Conservation (phyloP, 805 yeast genomes). For the Saturnispora silvae region DNA sequence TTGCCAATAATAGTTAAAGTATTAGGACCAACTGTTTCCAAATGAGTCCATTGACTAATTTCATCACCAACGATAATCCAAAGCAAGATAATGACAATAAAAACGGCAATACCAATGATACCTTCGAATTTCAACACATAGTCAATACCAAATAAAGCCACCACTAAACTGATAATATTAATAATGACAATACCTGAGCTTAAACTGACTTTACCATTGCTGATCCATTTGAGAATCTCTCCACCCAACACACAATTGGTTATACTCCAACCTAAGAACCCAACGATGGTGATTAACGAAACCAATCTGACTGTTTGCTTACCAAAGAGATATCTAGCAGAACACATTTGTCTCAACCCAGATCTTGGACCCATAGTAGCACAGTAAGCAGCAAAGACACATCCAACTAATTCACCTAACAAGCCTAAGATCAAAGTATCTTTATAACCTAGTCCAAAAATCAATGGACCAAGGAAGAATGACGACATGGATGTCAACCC, state of each 20-base stretch:
- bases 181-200: constrained; percentile 69
- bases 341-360: constrained; percentile 83
- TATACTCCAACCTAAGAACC: constrained; percentile 88
- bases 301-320: constrained; percentile 77
- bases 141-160: constrained; percentile 71
- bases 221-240: constrained; percentile 58
- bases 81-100: constrained; percentile 54
- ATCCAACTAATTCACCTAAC: constrained; percentile 56
- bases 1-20: constrained; percentile 46
- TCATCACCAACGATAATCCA: constrained; percentile 48
- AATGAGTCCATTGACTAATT: constrained; percentile 27
- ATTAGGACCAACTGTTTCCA: constrained; percentile 27
- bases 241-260: constrained; percentile 88
- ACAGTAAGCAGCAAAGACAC: constrained; percentile 72
- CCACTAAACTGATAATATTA: constrained; percentile 48
- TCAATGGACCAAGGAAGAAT: constrained; percentile 62
- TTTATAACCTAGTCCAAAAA: constrained; percentile 58
- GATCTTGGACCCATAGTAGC: constrained; percentile 84
- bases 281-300: constrained; percentile 59
- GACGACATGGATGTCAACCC: constrained; percentile 87
- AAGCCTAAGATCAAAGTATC: constrained; percentile 56
- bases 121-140: constrained; percentile 61
- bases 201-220: constrained; percentile 55
- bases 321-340: constrained; percentile 72
- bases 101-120: constrained; percentile 55